Percentiles rank a stretch among this genome's conserved stretches.
phyloP scores from a whole-genome alignment of 306 rosid genomes.

The Prunus mongolica region DNA sequence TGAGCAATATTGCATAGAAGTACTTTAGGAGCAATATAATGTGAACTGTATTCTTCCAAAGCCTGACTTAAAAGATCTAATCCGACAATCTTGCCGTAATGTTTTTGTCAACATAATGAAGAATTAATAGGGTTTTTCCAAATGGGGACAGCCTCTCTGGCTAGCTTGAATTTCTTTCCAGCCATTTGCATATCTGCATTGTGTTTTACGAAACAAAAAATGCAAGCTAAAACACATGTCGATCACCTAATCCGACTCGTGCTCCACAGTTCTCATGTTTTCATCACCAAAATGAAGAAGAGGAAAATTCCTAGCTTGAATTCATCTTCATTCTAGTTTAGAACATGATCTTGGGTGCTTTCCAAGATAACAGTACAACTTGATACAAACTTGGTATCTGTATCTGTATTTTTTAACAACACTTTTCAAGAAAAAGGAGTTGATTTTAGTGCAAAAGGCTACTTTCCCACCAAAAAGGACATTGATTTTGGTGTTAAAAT shows the following conservation, averaged over 20 bases:
- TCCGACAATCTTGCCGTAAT: conserved; percentile 15
- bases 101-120: neutral
- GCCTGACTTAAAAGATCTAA: neutral
- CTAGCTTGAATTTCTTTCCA: neutral
- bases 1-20: neutral
- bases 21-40: neutral
- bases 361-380: conserved; percentile 29
- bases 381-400: neutral
- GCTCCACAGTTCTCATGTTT: conserved; percentile 12
- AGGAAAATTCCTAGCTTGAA: conserved; percentile 34
- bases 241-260: conserved; percentile 12
- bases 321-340: conserved; percentile 27
- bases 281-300: neutral
- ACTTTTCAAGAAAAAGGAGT: neutral
- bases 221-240: conserved; percentile 31
- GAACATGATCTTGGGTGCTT: conserved; percentile 20
- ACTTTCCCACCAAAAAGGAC: neutral
- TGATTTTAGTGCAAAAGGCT: neutral
- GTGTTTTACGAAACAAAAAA: conserved; percentile 13
- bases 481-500: neutral
- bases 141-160: neutral
- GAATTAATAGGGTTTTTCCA: neutral
- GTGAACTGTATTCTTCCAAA: neutral
- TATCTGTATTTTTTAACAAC: neutral
- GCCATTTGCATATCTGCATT: conserved; percentile 8